phyloP scores from a whole-genome alignment of 2,329 filamentous ascomycete species.

The Neobulgaria alba region DNA sequence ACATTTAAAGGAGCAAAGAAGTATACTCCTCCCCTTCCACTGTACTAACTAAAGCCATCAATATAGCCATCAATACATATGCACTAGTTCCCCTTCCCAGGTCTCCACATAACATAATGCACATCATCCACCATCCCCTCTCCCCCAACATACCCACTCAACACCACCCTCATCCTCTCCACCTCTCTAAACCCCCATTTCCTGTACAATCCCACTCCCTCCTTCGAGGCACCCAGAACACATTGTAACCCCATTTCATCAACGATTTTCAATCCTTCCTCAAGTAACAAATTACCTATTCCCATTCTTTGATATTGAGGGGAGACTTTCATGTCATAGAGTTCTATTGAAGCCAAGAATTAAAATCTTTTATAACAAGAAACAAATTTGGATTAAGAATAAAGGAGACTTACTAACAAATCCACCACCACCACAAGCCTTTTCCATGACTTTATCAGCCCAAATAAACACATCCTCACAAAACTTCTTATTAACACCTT shows the following conservation, averaged over 20 bases:
- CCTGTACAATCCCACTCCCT: constrained; percentile 20
- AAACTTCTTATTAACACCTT: constrained; percentile 18
- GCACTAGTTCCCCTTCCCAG: constrained; percentile 7
- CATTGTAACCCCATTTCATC: constrained; percentile 18
- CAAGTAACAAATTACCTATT: constrained; percentile 18
- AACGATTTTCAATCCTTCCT: constrained; percentile 13
- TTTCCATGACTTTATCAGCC: constrained; percentile 18
- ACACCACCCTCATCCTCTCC: constrained; percentile 13
- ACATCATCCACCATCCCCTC: constrained; percentile 13
- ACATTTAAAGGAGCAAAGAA: too few relatives aligned
- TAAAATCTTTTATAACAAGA: background rate
- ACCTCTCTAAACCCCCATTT: constrained; percentile 20
- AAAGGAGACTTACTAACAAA: constrained; percentile 20
- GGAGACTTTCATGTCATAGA: constrained; percentile 15
- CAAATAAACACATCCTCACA: constrained; percentile 19
- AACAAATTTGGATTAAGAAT: background rate
- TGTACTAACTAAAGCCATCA: too few relatives aligned
- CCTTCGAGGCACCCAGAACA: constrained; percentile 21
- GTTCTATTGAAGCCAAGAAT: constrained; percentile 9
- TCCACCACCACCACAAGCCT: constrained; percentile 8
- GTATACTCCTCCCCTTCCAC: too few relatives aligned
- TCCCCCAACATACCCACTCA: constrained; percentile 24
- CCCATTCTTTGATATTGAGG: constrained; percentile 19
- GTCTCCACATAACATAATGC: constrained; percentile 19
- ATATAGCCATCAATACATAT: too few relatives aligned